Evolutionary conservation across 1,284 basidiomycete species (phyloP), one percentile per base, ranked within the genome.

Genomic region (Fomitopsis schrenkii): DNA sequence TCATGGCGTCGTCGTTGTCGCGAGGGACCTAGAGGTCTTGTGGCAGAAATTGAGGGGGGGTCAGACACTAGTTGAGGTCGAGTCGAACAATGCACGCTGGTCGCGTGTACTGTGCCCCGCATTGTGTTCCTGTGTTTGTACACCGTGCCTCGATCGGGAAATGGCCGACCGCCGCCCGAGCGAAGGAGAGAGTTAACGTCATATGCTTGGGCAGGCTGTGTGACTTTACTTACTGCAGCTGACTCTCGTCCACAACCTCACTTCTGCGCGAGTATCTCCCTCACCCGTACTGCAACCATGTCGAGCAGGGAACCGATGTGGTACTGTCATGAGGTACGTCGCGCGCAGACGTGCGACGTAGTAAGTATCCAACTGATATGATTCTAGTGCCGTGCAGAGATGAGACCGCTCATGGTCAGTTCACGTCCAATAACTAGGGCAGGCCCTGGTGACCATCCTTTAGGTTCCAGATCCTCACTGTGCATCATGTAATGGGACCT

Each of bases 381-480:
- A 55, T 56, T 58, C 14, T 69, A 91, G 91, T 93, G 91, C 69
- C 80, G 85, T 72, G 82, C 87, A 62, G 91, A 93, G 75, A 93
- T 90, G 88, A 76, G 84, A 57, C 90, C 91, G 2, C 73, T 92
- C 56, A 91, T 92, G 90, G 91, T 91, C 64, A 58, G 81, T 74
- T 55, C 7, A 17, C 55, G 40, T 52, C 5, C 28, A 19, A 17
- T 53, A 35, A 19, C 28, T 30, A 30, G 17, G 45, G 30, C 52
- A 41, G 42, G 19, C 46, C 58, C 26, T 22, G 58, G 38, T 67
- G 55, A 67, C 62, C 17, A 35, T 53, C 36, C 28, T 48, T 46
- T 67, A 90, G 90, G 81, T 84, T 3, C 90, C 90, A 56, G 83
- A 92, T 75, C 90, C 91, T 7, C 81, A 85, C 44, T 93, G 90